Conservation (phyloP, 2,329 filamentous ascomycete species). For the Ceratocystis albifundus region DNA sequence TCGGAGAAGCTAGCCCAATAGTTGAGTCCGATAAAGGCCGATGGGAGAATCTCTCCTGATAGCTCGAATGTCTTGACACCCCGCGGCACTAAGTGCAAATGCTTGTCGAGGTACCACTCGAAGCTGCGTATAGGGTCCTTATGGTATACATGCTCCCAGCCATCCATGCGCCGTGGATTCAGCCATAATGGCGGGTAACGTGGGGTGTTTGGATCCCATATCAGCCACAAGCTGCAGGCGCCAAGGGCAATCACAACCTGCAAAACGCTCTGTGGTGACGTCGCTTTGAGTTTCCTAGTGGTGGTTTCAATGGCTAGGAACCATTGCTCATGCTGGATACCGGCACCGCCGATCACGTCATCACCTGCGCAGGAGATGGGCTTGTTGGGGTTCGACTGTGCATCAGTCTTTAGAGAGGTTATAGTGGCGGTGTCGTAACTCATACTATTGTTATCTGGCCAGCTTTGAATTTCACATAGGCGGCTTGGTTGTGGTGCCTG, state of each 20-base stretch:
- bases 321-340: conserved; percentile 2
- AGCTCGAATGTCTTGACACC: not conserved
- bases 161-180: not conserved
- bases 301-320: not conserved
- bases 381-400: too few species aligned
- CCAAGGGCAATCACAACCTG: conserved; percentile 8
- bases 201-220: not conserved
- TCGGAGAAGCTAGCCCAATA: not conserved
- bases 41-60: conserved; percentile 6
- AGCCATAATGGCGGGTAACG: conserved; percentile 7
- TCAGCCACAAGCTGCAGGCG: conserved; percentile 2
- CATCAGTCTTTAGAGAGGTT: not conserved
- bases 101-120: conserved; percentile 10
- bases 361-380: not conserved
- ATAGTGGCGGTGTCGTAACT: not conserved
- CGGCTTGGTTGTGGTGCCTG: not conserved
- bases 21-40: conserved; percentile 5
- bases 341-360: not conserved
- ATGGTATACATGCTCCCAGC: not conserved
- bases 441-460: not conserved
- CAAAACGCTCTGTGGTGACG: not conserved
- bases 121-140: not conserved
- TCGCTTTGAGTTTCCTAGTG: not conserved
- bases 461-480: not conserved
- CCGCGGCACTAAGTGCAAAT: conserved; percentile 3